These are phyloP conservation scores for Pueraria montana DNA, from an alignment of 306 rosid species.

Conservation along the genomic window DNA sequence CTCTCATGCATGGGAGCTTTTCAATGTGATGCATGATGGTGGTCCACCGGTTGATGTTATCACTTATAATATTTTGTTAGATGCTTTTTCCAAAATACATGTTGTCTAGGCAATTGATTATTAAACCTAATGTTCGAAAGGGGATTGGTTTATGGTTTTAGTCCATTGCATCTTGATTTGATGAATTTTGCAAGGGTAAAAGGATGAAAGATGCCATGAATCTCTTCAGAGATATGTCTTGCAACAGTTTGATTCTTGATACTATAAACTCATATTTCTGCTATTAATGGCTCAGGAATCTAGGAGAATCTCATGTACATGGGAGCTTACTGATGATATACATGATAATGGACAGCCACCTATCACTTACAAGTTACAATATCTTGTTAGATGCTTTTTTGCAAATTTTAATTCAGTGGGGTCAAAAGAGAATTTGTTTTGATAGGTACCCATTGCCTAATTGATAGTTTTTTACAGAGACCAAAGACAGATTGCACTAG, in stretches of 20 bases:
- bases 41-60: constrained; percentile 27
- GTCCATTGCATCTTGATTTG: constrained; percentile 12
- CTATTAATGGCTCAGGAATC: constrained; percentile 12
- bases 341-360: background rate
- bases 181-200: constrained; percentile 1
- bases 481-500: background rate
- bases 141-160: background rate
- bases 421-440: background rate
- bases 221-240: constrained; percentile 4
- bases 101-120: constrained; percentile 15
- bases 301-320: constrained; percentile 28
- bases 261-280: constrained; percentile 18
- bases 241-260: constrained; percentile 15
- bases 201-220: constrained; percentile 8
- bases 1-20: constrained; percentile 49
- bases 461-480: constrained; percentile 42
- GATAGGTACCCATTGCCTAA: constrained; percentile 1
- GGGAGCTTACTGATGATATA: constrained; percentile 14
- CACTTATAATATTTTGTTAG: constrained; percentile 49
- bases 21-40: constrained; percentile 35
- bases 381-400: constrained; percentile 29
- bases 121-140: constrained; percentile 1
- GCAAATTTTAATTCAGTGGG: constrained; percentile 15
- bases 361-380: background rate
- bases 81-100: constrained; percentile 38